These are phyloP conservation scores for Podaxis pistillaris DNA, from an alignment of 768 basidiomycete genomes.

Conservation along the genomic window DNA sequence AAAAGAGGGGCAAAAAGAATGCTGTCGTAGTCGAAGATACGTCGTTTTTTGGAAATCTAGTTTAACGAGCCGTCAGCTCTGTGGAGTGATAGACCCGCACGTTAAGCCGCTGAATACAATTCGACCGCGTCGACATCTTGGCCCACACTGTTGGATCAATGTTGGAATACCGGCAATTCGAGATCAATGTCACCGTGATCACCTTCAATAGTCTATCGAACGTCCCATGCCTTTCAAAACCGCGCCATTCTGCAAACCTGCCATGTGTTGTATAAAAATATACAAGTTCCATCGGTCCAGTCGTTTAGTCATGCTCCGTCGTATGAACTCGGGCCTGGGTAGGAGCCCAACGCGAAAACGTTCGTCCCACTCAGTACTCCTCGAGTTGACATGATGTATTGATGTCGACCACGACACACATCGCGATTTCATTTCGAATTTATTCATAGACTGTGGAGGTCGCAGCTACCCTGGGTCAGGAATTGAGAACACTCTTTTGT, in stretches of 20 bases:
- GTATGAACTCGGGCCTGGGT: background rate
- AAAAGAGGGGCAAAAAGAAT: slow-evolving; percentile 61
- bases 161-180: background rate
- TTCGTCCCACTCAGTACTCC: background rate
- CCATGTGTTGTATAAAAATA: background rate
- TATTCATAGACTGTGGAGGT: background rate
- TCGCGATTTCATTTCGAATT: background rate
- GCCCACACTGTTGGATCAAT: background rate
- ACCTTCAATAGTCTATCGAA: background rate
- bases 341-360: background rate
- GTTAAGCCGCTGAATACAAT: background rate
- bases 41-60: slow-evolving; percentile 70
- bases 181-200: background rate
- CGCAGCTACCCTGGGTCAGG: background rate
- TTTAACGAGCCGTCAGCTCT: slow-evolving; percentile 17
- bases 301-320: background rate
- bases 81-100: background rate
- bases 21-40: slow-evolving; percentile 49
- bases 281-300: background rate
- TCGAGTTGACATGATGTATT: background rate
- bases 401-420: background rate
- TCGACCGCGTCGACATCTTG: background rate
- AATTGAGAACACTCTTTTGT: background rate
- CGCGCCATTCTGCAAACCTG: background rate
- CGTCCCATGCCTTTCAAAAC: background rate